Percentiles rank a stretch among this genome's conserved stretches.
Conservation (phyloP, 495 filamentous ascomycete species). For the Lichina pygmaea region DNA sequence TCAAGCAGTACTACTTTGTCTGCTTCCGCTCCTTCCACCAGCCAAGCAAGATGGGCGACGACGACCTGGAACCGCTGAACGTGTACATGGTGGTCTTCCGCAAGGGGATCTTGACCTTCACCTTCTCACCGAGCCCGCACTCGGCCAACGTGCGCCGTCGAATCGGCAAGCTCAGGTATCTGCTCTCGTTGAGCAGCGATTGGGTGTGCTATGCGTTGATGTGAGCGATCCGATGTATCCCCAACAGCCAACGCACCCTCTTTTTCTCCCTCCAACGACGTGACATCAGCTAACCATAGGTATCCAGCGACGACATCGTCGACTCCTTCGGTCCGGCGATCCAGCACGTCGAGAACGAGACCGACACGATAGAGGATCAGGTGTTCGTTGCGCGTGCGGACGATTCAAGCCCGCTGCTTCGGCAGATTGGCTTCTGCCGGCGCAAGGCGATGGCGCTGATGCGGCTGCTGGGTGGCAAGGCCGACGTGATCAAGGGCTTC, state of each 20-base stretch:
- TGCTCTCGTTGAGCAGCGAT: slow-evolving; percentile 73
- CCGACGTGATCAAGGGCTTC: slow-evolving; percentile 89
- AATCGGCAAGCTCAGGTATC: slow-evolving; percentile 79
- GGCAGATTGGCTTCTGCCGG: slow-evolving; percentile 65
- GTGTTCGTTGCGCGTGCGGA: slow-evolving; percentile 76
- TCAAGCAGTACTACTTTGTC: slow-evolving; percentile 90
- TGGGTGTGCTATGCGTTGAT: slow-evolving; percentile 99
- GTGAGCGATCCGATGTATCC: slow-evolving; percentile 20
- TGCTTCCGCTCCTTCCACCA: slow-evolving; percentile 87
- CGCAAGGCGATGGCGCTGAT: slow-evolving; percentile 88
- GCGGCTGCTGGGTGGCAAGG: slow-evolving; percentile 82
- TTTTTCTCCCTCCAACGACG: neutral
- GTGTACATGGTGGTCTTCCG: slow-evolving; percentile 94
- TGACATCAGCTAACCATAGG: slow-evolving; percentile 7
- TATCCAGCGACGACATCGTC: slow-evolving; percentile 61
- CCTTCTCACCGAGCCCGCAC: slow-evolving; percentile 61
- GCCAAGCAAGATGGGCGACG: slow-evolving; percentile 46
- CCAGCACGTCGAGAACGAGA: slow-evolving; percentile 57
- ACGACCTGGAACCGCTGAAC: slow-evolving; percentile 71
- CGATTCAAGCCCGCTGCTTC: slow-evolving; percentile 64
- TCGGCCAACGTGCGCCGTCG: slow-evolving; percentile 69
- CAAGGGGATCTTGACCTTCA: slow-evolving; percentile 83
- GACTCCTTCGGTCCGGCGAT: slow-evolving; percentile 84
- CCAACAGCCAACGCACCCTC: neutral
- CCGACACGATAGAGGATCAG: slow-evolving; percentile 80